These are phyloP conservation scores for Apostasia shenzhenica DNA, from an alignment of 106 monocot species.

Conservation along the genomic window DNA sequence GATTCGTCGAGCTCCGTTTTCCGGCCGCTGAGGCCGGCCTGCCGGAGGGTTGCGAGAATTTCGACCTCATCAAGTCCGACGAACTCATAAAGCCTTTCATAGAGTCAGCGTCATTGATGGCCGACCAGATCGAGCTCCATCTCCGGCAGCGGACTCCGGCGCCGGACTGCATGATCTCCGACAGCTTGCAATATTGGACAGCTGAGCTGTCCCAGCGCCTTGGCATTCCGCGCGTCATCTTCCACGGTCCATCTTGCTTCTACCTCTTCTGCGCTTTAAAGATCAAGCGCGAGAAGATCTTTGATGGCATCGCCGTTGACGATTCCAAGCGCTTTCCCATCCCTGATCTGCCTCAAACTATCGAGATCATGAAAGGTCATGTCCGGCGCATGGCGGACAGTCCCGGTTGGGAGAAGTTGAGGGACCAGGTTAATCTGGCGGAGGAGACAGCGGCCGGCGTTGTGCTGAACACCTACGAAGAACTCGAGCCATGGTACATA, in stretches of 20 bases:
- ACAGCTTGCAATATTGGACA: neutral
- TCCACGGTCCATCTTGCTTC: slow-evolving; percentile 22
- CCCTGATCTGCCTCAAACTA: slow-evolving; percentile 26
- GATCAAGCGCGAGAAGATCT: neutral
- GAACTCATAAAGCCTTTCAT: neutral
- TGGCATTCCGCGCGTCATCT: neutral
- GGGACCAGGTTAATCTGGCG: neutral
- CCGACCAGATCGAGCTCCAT: neutral
- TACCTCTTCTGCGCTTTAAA: slow-evolving; percentile 4
- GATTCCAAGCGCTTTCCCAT: slow-evolving; percentile 15
- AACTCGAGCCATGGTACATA: slow-evolving; percentile 31
- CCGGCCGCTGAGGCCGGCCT: neutral
- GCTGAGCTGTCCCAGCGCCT: neutral
- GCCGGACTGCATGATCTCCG: neutral
- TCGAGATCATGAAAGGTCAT: slow-evolving; percentile 23
- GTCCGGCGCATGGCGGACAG: slow-evolving; percentile 6
- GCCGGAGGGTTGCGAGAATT: slow-evolving; percentile 1
- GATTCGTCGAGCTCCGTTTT: neutral
- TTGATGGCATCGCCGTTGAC: neutral
- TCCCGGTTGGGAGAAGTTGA: slow-evolving; percentile 2
- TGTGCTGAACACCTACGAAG: slow-evolving; percentile 53
- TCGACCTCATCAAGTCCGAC: neutral
- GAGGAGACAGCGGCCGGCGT: slow-evolving; percentile 35
- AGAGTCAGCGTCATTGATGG: neutral
- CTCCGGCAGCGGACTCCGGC: neutral